Evolutionary conservation across 257 asterid species (phyloP).

Genomic region (Hygrophila difformis): DNA sequence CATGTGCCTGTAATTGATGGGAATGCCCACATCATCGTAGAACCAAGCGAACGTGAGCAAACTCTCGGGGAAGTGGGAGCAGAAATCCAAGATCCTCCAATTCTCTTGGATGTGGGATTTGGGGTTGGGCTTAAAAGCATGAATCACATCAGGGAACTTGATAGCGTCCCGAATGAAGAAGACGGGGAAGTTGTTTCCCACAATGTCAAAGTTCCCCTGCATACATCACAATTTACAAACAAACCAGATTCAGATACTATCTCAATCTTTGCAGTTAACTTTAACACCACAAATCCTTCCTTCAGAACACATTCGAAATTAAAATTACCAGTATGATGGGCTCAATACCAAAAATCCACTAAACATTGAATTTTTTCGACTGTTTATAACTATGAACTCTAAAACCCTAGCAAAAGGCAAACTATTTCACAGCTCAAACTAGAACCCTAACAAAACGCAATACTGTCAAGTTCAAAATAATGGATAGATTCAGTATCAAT

Average conservation of each 20-base stretch:
- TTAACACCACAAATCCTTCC: no score
- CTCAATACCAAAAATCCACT: no score
- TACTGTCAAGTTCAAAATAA: no score
- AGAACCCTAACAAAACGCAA: no score
- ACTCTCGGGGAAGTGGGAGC: not conserved
- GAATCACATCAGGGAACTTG: not conserved
- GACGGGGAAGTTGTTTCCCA: not conserved
- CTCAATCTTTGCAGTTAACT: no score
- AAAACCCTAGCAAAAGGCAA: not conserved
- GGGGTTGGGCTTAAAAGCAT: not conserved
- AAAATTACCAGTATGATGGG: no score
- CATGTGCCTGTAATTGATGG: slow-evolving; percentile 67
- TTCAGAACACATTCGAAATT: no score
- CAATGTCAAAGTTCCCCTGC: not conserved
- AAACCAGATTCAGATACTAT: no score
- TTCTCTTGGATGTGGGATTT: not conserved
- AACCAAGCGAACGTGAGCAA: not conserved
- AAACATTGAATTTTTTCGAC: no score
- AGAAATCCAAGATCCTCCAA: not conserved
- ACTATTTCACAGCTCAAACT: not conserved
- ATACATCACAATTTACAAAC: no score
- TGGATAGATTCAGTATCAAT: no score
- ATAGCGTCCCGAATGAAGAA: not conserved
- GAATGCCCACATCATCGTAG: slow-evolving; percentile 50
- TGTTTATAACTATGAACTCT: no score